phyloP scores from a whole-genome alignment of 1,284 basidiomycete genomes.

The Cerrena zonata region DNA sequence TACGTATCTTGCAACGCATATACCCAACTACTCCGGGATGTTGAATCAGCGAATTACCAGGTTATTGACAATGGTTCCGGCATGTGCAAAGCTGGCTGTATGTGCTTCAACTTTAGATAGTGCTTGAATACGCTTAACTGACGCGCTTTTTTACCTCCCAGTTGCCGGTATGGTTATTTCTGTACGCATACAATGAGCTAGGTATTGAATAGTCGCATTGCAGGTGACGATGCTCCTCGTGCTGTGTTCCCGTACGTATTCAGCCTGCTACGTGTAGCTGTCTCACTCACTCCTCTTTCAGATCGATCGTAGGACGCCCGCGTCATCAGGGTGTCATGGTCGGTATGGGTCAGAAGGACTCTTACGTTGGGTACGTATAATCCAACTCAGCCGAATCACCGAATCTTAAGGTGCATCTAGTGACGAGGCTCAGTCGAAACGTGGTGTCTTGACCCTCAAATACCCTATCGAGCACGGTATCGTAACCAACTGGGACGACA shows the following conservation, averaged over 20 bases:
- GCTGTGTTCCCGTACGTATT: constrained; percentile 61
- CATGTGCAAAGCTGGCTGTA: constrained; percentile 91
- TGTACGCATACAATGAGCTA: no score
- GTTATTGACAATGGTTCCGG: constrained; percentile 85
- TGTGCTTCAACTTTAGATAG: constrained; percentile 26
- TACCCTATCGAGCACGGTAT: constrained; percentile 82
- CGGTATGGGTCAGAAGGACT: constrained; percentile 83
- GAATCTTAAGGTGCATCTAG: constrained; percentile 30
- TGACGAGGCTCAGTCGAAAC: constrained; percentile 92
- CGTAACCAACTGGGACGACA: constrained; percentile 95
- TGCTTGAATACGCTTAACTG: constrained; percentile 18
- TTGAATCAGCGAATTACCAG: constrained; percentile 22
- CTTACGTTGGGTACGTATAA: constrained; percentile 69
- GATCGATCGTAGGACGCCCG: constrained; percentile 87
- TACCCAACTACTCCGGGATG: background rate
- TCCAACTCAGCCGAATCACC: background rate
- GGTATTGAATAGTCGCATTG: constrained; percentile 1
- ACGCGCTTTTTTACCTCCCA: constrained; percentile 18
- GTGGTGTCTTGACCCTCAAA: constrained; percentile 89
- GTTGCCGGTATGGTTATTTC: constrained; percentile 42
- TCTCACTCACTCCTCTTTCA: constrained; percentile 21
- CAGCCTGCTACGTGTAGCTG: background rate
- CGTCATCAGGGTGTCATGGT: constrained; percentile 93
- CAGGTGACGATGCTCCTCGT: constrained; percentile 67
- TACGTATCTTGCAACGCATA: constrained; percentile 15